Conservation (phyloP, 768 basidiomycete genomes). For the Stropharia rugosoannulata region DNA sequence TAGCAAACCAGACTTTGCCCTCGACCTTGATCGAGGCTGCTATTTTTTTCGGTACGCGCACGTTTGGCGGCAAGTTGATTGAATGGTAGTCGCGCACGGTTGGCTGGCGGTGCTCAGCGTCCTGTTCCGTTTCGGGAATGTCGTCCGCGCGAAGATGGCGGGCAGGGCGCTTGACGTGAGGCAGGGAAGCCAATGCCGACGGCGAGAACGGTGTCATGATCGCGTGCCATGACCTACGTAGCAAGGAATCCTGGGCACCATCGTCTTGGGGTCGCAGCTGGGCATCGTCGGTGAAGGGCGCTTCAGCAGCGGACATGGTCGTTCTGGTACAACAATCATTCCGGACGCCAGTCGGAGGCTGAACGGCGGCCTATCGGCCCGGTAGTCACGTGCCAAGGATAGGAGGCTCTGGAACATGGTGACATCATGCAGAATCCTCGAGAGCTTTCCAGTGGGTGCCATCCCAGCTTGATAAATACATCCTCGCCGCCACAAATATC, state of each 20-base stretch:
- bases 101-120: slow-evolving; percentile 52
- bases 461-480: slow-evolving; percentile 13
- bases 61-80: slow-evolving; percentile 60
- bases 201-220: slow-evolving; percentile 64
- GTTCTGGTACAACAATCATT: neutral
- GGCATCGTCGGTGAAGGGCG: slow-evolving; percentile 3
- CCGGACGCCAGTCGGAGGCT: too few species aligned
- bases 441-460: slow-evolving; percentile 8
- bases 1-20: slow-evolving; percentile 97
- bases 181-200: slow-evolving; percentile 52
- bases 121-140: slow-evolving; percentile 60
- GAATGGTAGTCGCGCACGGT: slow-evolving; percentile 74
- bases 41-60: slow-evolving; percentile 81
- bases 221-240: slow-evolving; percentile 62
- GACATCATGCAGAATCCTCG: slow-evolving; percentile 32
- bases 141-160: slow-evolving; percentile 70
- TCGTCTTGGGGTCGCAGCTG: slow-evolving; percentile 2
- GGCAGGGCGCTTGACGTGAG: slow-evolving; percentile 38
- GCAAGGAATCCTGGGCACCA: slow-evolving; percentile 31
- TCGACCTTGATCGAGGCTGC: slow-evolving; percentile 84
- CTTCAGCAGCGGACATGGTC: neutral
- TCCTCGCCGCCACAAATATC: slow-evolving; percentile 5
- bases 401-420: slow-evolving; percentile 16
- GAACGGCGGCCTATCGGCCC: too few species aligned
- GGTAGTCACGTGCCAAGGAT: neutral